Evolutionary conservation across 73 alveolate genomes (phyloP).

Genomic region (Tetrahymena elliotti): DNA sequence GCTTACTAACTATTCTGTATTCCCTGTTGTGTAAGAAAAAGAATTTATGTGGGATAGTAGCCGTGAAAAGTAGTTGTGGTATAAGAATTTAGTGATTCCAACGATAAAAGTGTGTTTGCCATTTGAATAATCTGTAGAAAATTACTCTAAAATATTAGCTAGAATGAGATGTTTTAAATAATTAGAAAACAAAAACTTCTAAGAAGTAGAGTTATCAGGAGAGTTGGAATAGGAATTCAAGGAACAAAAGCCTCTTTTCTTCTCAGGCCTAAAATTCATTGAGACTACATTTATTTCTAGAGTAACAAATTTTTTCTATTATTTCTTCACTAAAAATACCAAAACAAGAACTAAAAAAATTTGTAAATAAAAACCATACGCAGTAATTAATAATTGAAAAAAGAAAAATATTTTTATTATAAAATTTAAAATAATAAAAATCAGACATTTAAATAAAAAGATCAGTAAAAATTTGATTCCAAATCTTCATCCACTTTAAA

Average conservation of each 20-base stretch:
- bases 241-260: not conserved
- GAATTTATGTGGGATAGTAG: not conserved
- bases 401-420: too few relatives aligned
- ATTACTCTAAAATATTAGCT: not conserved
- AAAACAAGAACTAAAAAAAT: too few relatives aligned
- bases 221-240: not conserved
- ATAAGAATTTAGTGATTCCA: not conserved
- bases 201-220: not conserved
- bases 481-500: too few relatives aligned
- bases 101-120: not conserved
- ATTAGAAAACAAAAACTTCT: not conserved
- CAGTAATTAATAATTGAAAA: too few relatives aligned
- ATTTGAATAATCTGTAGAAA: not conserved
- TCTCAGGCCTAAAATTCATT: not conserved
- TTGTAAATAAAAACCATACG: too few relatives aligned
- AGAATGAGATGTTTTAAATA: not conserved
- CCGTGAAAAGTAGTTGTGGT: not conserved
- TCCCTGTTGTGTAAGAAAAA: not conserved
- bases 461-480: too few relatives aligned
- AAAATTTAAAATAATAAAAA: too few relatives aligned
- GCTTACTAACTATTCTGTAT: not conserved
- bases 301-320: not conserved
- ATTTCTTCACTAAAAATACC: too few relatives aligned
- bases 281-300: not conserved
- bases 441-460: too few relatives aligned